A percentile compares a stretch with the other conserved stretches of the same genome.
Conservation (phyloP, 2,329 filamentous ascomycete species). For the Trichophyton benhamiae region DNA sequence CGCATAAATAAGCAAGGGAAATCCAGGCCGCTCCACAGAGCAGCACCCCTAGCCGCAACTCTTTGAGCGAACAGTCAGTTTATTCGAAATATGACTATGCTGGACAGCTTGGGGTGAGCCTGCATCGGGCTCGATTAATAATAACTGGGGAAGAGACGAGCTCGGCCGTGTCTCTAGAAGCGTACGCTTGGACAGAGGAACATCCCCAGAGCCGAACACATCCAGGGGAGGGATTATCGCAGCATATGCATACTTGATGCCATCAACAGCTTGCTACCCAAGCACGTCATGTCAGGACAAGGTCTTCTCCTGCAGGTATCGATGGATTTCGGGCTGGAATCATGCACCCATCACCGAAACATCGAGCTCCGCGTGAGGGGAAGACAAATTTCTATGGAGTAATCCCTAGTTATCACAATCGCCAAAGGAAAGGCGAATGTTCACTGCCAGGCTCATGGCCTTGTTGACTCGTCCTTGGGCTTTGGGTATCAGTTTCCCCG, state of each 20-base stretch:
- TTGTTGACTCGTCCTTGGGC: background rate
- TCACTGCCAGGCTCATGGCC: background rate
- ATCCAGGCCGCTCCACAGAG: background rate
- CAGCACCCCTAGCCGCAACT: background rate
- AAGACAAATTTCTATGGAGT: background rate
- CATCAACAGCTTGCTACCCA: background rate
- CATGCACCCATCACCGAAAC: background rate
- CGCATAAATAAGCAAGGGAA: background rate
- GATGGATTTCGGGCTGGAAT: background rate
- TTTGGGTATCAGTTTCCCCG: background rate
- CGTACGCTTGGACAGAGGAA: background rate
- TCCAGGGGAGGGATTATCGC: background rate
- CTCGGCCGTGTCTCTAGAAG: background rate
- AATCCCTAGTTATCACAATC: background rate
- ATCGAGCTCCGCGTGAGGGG: background rate
- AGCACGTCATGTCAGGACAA: background rate
- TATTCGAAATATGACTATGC: background rate
- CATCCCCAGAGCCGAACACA: background rate
- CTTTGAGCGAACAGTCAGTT: background rate
- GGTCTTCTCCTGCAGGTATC: background rate
- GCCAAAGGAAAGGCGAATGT: background rate
- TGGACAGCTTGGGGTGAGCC: background rate
- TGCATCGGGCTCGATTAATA: background rate
- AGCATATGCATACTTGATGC: background rate
- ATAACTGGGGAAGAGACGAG: background rate